Evolutionary conservation across 805 yeast genomes (phyloP).

Genomic region (Pichia thaimueangensis): DNA sequence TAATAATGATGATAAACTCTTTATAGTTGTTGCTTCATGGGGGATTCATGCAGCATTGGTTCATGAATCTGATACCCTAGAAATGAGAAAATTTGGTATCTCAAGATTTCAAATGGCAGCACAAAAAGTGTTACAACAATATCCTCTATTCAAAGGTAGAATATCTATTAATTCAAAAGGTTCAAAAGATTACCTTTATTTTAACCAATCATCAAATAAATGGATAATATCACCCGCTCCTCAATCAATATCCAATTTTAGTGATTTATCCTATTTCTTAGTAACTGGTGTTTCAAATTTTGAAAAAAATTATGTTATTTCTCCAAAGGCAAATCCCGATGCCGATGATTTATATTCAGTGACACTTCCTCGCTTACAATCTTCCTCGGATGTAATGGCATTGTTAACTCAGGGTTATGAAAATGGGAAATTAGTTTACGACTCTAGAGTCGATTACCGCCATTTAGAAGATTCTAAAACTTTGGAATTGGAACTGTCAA

Average conservation of each 20-base stretch:
- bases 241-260: not conserved
- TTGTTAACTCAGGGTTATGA: conserved; percentile 54
- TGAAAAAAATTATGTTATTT: conserved; percentile 56
- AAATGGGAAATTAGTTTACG: conserved; percentile 46
- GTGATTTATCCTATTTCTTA: conserved; percentile 49
- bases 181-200: too few relatives aligned
- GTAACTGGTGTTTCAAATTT: conserved; percentile 49
- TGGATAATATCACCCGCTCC: not conserved
- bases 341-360: conserved; percentile 40
- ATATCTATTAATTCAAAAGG: not conserved
- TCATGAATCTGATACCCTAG: conserved; percentile 69
- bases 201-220: too few relatives aligned
- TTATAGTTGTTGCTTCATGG: conserved; percentile 72
- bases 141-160: conserved; percentile 47
- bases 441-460: conserved; percentile 42
- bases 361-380: conserved; percentile 35
- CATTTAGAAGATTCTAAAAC: conserved; percentile 2
- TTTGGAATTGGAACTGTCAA: not conserved
- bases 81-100: conserved; percentile 55
- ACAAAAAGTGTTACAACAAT: conserved; percentile 37
- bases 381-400: conserved; percentile 37
- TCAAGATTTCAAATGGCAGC: conserved; percentile 72
- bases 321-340: conserved; percentile 49
- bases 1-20: conserved; percentile 20
- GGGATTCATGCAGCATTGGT: conserved; percentile 83